A percentile compares a stretch with the other conserved stretches of the same genome.
These are phyloP conservation scores for Suillus weaverae DNA, from an alignment of 768 basidiomycete species.

Conservation along the genomic window DNA sequence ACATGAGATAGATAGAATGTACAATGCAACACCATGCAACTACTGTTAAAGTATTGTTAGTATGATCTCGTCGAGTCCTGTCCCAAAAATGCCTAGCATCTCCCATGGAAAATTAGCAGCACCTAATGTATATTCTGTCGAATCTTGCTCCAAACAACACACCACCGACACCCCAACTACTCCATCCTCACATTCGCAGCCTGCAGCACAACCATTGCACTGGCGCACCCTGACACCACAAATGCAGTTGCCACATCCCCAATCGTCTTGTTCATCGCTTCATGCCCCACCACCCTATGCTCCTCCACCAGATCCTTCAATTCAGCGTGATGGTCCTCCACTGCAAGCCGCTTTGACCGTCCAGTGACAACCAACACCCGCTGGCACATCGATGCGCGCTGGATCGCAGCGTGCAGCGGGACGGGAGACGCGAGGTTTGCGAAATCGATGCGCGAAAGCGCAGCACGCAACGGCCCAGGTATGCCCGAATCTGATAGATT, in stretches of 20 bases:
- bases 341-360: constrained; percentile 70
- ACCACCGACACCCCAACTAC: neutral
- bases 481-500: constrained; percentile 5
- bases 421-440: constrained; percentile 50
- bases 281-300: constrained; percentile 16
- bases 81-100: neutral
- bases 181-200: constrained; percentile 39
- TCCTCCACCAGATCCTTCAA: constrained; percentile 61
- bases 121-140: neutral
- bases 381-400: constrained; percentile 32
- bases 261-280: constrained; percentile 67
- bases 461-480: constrained; percentile 22
- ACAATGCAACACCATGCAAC: neutral
- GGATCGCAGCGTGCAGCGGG: constrained; percentile 59
- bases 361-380: constrained; percentile 68
- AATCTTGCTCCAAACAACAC: neutral
- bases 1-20: neutral
- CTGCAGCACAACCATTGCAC: constrained; percentile 69
- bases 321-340: constrained; percentile 72
- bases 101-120: neutral
- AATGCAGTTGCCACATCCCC: constrained; percentile 87
- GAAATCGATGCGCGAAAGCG: constrained; percentile 65
- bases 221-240: constrained; percentile 52
- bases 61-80: neutral
- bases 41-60: neutral